These are phyloP conservation scores for Suhomyces kilbournensis DNA, from an alignment of 805 yeast species.

Conservation along the genomic window DNA sequence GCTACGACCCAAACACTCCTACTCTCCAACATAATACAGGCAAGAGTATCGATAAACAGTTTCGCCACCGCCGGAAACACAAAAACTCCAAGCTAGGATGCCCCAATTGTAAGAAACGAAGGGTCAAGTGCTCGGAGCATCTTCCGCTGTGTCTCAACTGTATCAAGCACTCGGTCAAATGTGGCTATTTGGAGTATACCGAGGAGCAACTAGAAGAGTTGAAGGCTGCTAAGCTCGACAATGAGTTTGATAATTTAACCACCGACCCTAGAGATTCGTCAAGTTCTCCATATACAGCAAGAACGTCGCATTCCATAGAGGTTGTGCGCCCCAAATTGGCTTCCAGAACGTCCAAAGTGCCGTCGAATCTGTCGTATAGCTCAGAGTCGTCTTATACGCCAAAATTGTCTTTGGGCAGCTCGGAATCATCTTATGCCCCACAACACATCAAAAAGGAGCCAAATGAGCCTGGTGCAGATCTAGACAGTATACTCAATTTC, in stretches of 20 bases:
- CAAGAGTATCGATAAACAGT: constrained; percentile 3
- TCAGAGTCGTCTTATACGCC: neutral
- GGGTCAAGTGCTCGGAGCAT: constrained; percentile 48
- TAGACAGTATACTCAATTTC: constrained; percentile 1
- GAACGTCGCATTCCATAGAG: neutral
- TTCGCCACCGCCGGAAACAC: constrained; percentile 18
- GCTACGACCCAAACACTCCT: neutral
- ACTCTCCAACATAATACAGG: neutral
- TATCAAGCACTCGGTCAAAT: constrained; percentile 36
- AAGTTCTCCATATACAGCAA: neutral
- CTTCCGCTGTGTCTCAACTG: constrained; percentile 40
- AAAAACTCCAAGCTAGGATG: constrained; percentile 42
- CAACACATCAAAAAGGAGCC: neutral
- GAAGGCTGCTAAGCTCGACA: constrained; percentile 14
- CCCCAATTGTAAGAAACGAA: constrained; percentile 46
- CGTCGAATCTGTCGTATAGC: neutral
- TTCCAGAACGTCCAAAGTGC: neutral
- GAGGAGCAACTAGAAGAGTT: constrained; percentile 30
- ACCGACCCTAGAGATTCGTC: neutral
- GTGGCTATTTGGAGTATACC: constrained; percentile 38
- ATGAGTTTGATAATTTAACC: constrained; percentile 6
- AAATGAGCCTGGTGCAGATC: neutral
- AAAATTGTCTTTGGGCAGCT: neutral
- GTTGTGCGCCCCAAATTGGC: neutral
- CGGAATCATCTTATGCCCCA: neutral